Percentiles rank a stretch among this genome's conserved stretches.
These are phyloP conservation scores for Globisporangium parvum DNA, from an alignment of 352 stramenopile genomes.

Conservation along the genomic window DNA sequence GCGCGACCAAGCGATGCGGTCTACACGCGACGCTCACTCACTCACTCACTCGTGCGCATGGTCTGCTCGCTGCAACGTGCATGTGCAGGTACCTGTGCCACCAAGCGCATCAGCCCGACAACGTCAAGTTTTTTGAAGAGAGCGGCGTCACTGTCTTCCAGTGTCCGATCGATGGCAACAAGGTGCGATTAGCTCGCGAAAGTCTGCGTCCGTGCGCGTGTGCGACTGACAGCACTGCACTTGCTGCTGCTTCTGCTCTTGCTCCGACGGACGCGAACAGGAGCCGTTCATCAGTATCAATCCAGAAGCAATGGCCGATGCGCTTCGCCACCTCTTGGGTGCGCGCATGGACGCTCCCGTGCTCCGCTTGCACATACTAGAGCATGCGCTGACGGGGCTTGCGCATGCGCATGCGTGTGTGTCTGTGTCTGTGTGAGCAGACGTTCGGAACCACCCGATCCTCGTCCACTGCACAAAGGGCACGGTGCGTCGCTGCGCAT, in stretches of 20 bases:
- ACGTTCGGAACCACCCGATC: constrained; percentile 85
- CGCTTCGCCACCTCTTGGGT: constrained; percentile 75
- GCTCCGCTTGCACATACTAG: neutral
- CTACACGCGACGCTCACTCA: too few relatives aligned
- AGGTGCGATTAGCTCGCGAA: constrained; percentile 23
- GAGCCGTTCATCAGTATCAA: constrained; percentile 88
- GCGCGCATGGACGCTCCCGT: neutral
- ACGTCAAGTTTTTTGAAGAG: constrained; percentile 77
- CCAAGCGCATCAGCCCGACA: constrained; percentile 78
- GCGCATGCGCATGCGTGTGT: neutral
- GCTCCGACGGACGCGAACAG: constrained; percentile 15
- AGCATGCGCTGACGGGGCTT: neutral
- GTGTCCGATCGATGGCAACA: constrained; percentile 86
- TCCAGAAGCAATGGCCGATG: constrained; percentile 70
- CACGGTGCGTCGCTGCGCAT: constrained; percentile 38
- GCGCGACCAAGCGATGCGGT: neutral
- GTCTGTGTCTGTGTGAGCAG: constrained; percentile 10
- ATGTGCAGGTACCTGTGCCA: constrained; percentile 65
- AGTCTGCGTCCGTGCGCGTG: neutral
- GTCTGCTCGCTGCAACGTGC: neutral
- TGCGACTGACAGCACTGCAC: neutral
- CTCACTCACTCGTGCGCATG: neutral
- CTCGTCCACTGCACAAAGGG: constrained; percentile 87
- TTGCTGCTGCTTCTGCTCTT: neutral
- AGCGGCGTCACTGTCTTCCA: constrained; percentile 80